Evolutionary conservation across 495 filamentous ascomycete species (phyloP), one percentile per base, ranked within the genome.

Genomic region (Aspergillus sclerotioniger): DNA sequence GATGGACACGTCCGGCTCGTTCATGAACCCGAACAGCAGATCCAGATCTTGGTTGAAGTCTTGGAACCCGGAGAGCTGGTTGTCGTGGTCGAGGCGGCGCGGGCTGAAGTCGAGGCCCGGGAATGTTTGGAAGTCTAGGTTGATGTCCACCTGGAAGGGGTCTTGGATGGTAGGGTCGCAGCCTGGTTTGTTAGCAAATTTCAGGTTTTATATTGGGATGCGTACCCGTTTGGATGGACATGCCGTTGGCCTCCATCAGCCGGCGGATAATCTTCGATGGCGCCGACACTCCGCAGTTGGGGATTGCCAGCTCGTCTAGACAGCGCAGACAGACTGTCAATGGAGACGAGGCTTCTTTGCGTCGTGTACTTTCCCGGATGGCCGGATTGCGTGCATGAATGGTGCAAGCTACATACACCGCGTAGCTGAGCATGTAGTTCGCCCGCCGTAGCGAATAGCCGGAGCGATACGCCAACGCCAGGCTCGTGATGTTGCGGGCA

Each of bases 361-460:
- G 45, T 12, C 47, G 28, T 9, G 54, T 57, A 25, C 44, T 50
- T 32, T 57, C 54, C 8, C 49, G 39, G 32, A 54, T 46, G 43
- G 29, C 49, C 3, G 49, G 47, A 32, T 59, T 59, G 8, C 57
- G 57, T 4, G 50, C 57, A 17, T 59, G 57, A 15, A 59, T 54
- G 9, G 57, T 59, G 32, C 57, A 59, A 8, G 57, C 57, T 12
- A 59, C 57, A 39, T 67, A 65, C 3, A 63, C 44, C 0, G 57
- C 67, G 35, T 70, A 70, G 28, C 58, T 61, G 20, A 70, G 51
- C 41, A 70, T 44, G 48, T 64, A 70, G 2, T 54, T 54, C 6
- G 67, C 61, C 1, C 63, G 49, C 3, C 57, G 48, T 8, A 68
- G 35, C 1, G 57, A 47, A 44, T 61, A 70, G 1, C 57, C 52